Conservation (phyloP, 352 stramenopile genomes). For the Globisporangium echinulatum region DNA sequence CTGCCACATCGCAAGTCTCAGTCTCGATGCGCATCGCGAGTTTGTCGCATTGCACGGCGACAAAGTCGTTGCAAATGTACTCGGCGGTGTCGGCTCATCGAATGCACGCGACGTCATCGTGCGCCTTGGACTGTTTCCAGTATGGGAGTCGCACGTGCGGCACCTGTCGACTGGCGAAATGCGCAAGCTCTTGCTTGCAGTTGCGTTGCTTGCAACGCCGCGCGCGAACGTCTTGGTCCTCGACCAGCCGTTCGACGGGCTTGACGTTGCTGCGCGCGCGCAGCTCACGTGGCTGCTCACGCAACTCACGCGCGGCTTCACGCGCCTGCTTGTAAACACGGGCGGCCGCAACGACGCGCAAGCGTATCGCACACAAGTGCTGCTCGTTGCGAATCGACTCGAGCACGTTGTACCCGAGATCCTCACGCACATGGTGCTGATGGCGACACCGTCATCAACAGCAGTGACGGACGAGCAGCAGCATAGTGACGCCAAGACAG, state of each 20-base stretch:
- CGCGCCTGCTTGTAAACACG: conserved; percentile 86
- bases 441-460: conserved; percentile 12
- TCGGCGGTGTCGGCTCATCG: conserved; percentile 60
- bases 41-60: conserved; percentile 61
- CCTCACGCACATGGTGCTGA: conserved; percentile 51
- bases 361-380: conserved; percentile 81
- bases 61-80: conserved; percentile 52
- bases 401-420: conserved; percentile 88
- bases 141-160: conserved; percentile 76
- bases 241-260: conserved; percentile 91
- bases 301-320: conserved; percentile 84
- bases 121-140: conserved; percentile 87
- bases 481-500: neutral
- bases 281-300: conserved; percentile 82
- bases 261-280: conserved; percentile 78
- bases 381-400: conserved; percentile 83
- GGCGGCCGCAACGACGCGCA: conserved; percentile 73
- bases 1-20: conserved; percentile 41
- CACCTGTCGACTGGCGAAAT: conserved; percentile 92
- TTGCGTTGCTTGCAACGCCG: conserved; percentile 72
- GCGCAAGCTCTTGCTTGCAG: conserved; percentile 86
- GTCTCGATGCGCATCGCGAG: conserved; percentile 83
- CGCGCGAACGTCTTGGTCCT: conserved; percentile 76
- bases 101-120: conserved; percentile 87
- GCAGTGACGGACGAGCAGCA: neutral